These are phyloP conservation scores for Auriculariales sp. DNA, from an alignment of 768 basidiomycete species.

Conservation along the genomic window DNA sequence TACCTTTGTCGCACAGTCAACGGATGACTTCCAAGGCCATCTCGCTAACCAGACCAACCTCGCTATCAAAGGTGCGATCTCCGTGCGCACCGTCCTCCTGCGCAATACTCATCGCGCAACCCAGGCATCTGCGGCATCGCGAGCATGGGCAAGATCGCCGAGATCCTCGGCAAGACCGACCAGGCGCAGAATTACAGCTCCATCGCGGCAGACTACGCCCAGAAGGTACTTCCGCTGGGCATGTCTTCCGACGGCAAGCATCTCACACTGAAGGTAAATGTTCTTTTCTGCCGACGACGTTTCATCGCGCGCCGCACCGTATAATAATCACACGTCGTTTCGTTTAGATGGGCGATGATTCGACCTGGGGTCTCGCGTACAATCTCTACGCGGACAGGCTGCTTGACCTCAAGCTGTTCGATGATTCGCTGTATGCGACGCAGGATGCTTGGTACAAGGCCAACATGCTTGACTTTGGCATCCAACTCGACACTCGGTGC, in stretches of 20 bases:
- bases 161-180: conserved; percentile 24
- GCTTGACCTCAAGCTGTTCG: conserved; percentile 39
- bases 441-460: conserved; percentile 39
- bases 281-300: too few species aligned
- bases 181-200: conserved; percentile 27
- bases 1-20: conserved; percentile 10
- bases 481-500: conserved; percentile 25
- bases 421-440: conserved; percentile 29
- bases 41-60: conserved; percentile 51
- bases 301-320: too few species aligned
- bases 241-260: conserved; percentile 35
- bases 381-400: conserved; percentile 50
- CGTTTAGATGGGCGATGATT: conserved; percentile 31
- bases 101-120: too few species aligned
- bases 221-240: conserved; percentile 37
- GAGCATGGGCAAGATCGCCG: conserved; percentile 24
- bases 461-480: background rate
- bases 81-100: background rate
- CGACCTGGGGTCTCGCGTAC: conserved; percentile 41
- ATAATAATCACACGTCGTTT: conserved; percentile 28
- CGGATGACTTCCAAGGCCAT: conserved; percentile 33
- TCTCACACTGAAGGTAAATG: conserved; percentile 29
- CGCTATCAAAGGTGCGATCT: conserved; percentile 19
- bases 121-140: conserved; percentile 32
- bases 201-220: conserved; percentile 37